Evolutionary conservation across 1,284 basidiomycete genomes (phyloP).

Genomic region (Phellinidium pouzarii): DNA sequence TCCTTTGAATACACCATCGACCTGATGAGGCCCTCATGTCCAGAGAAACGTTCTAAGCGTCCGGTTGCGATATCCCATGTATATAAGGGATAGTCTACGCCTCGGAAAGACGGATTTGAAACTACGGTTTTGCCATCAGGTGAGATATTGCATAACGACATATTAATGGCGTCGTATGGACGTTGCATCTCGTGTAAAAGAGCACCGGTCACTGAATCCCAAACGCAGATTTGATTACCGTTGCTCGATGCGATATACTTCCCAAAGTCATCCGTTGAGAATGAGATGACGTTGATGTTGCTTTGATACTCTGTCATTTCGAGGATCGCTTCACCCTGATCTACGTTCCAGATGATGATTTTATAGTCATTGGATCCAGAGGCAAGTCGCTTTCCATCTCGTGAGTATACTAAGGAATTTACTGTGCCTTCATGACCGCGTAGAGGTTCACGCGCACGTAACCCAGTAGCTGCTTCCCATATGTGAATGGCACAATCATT

Average conservation of each 20-base stretch:
- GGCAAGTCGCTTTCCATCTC: slow-evolving; percentile 8
- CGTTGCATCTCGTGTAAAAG: too few relatives aligned
- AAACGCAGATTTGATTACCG: neutral
- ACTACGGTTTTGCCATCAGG: too few relatives aligned
- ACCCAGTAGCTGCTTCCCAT: slow-evolving; percentile 19
- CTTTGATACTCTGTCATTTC: neutral
- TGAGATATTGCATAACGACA: too few relatives aligned
- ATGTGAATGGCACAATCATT: slow-evolving; percentile 15
- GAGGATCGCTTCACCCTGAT: neutral
- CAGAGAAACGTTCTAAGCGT: too few relatives aligned
- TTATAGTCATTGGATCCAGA: slow-evolving; percentile 8
- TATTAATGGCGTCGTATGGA: too few relatives aligned
- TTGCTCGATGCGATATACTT: neutral
- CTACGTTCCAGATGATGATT: slow-evolving; percentile 6
- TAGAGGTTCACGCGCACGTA: slow-evolving; percentile 5
- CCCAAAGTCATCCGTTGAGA: neutral
- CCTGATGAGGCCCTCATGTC: too few relatives aligned
- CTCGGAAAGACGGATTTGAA: too few relatives aligned
- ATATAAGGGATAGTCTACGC: too few relatives aligned
- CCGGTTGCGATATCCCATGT: too few relatives aligned
- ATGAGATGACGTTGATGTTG: neutral
- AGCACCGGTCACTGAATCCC: neutral
- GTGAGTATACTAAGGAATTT: slow-evolving; percentile 13
- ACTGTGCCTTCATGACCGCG: slow-evolving; percentile 18
- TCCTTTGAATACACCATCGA: neutral